Conservation (phyloP, 2,329 filamentous ascomycete species). For the Verticillium tricorpus region DNA sequence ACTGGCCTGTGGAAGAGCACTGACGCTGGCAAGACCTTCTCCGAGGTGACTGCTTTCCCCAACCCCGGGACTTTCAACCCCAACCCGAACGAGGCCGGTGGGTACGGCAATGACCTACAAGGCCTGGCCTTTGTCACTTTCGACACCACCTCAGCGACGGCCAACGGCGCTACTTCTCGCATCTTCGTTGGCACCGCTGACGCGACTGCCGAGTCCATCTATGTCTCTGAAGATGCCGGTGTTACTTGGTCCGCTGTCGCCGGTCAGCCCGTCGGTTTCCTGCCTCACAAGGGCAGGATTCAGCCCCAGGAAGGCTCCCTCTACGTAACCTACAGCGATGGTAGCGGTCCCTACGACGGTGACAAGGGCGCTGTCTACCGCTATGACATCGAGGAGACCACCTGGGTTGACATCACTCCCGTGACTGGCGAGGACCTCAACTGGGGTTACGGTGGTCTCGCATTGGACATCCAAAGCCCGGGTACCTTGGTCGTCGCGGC, state of each 20-base stretch:
- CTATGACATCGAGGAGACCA: slow-evolving; percentile 43
- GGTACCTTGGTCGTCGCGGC: slow-evolving; percentile 53
- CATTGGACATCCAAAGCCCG: slow-evolving; percentile 47
- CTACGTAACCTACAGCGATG: slow-evolving; percentile 52
- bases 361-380: slow-evolving; percentile 47
- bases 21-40: slow-evolving; percentile 47
- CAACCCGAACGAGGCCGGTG: slow-evolving; percentile 37
- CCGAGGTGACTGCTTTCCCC: slow-evolving; percentile 46
- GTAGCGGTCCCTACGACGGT: slow-evolving; percentile 54
- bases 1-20: slow-evolving; percentile 56
- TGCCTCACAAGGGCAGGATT: slow-evolving; percentile 51
- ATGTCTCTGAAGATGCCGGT: slow-evolving; percentile 50
- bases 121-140: slow-evolving; percentile 52
- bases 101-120: slow-evolving; percentile 38
- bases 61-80: slow-evolving; percentile 43
- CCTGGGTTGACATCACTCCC: slow-evolving; percentile 55
- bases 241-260: slow-evolving; percentile 45
- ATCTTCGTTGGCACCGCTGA: slow-evolving; percentile 55
- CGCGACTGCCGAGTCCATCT: slow-evolving; percentile 46
- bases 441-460: slow-evolving; percentile 53
- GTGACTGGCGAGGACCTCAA: slow-evolving; percentile 39
- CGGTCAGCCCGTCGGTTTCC: slow-evolving; percentile 43
- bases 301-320: slow-evolving; percentile 42
- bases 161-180: slow-evolving; percentile 44
- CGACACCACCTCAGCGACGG: slow-evolving; percentile 42